Evolutionary conservation across 1,284 basidiomycete genomes (phyloP), one percentile per base, ranked within the genome.

Genomic region (Cutaneotrichosporon sp.): DNA sequence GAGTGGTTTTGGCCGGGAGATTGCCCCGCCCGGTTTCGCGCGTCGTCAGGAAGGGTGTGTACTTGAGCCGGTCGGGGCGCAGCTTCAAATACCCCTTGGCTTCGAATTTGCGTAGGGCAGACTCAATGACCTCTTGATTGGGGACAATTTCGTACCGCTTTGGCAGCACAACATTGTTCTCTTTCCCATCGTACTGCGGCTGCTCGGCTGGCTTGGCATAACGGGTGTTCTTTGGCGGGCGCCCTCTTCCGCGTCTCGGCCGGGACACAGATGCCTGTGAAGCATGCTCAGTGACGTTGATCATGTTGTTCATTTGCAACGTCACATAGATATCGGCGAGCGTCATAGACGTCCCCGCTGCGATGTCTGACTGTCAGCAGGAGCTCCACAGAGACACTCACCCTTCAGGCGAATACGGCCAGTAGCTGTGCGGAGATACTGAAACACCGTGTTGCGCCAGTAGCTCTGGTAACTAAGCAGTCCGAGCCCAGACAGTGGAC

Each of bases 391-490:
- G 24, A 29, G n/a, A 37, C 35, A 68, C 80, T 64, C 60, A 89
- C 90, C 88, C 80, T 91, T 85, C 46, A 96, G 75, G 26, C 80
- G 80, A 22, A 84, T 80, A 46, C 79, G 77, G 32, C 77, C 77
- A n/a, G 83, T 79, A 7, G 83, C 54, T n/a, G 56, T 52, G 4
- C 55, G 78, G 48, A 96, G 79, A 72, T 85, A 91, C 51, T 86
- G 81, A 81, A 91, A 91, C 49, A 98, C 75, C n/a, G 90, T 80
- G 45, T 94, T 77, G 11, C 85, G 90, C 96, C 96, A 98, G 70
- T 98, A 98, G 62, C 87, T 92, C 73, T 82, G 86, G 76, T 99
- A 99, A 27, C 91, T 88, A 46, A 97, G 78, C 11, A 88, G 85
- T 27, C 93, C 93, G 19, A 97, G 81, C 25, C 83, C 86, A 24